phyloP scores from a whole-genome alignment of 768 basidiomycete species.

The Leccinum subgranulosum region DNA sequence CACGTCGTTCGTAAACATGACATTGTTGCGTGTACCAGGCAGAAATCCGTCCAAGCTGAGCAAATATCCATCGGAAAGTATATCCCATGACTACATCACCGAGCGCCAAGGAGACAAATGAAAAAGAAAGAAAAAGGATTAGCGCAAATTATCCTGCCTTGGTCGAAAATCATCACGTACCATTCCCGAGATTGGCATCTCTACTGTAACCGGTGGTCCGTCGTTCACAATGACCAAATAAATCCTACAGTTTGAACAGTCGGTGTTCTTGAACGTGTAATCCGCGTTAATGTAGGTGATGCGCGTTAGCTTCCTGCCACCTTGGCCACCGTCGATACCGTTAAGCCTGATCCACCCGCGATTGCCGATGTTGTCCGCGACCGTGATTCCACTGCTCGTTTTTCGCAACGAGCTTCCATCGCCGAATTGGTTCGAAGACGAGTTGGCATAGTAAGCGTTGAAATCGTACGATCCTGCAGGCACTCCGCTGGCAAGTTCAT shows the following conservation, averaged over 20 bases:
- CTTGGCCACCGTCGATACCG: constrained; percentile 5
- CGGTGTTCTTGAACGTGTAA: constrained; percentile 2
- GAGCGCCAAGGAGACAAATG: neutral
- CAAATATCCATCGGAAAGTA: neutral
- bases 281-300: constrained; percentile 10
- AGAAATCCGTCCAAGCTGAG: neutral
- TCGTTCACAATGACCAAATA: constrained; percentile 3
- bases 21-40: neutral
- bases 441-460: neutral
- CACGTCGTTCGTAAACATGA: neutral
- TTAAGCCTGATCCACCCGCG: constrained; percentile 2
- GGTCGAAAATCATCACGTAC: neutral
- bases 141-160: neutral
- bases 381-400: neutral
- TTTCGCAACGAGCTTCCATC: neutral
- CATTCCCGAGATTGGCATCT: constrained; percentile 7
- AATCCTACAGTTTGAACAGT: constrained; percentile 4
- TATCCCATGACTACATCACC: neutral
- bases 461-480: neutral
- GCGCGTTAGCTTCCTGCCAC: neutral
- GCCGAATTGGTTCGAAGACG: neutral
- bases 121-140: neutral
- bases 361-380: neutral
- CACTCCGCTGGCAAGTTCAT: neutral
- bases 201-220: neutral